Evolutionary conservation across 257 asterid species (phyloP).

Genomic region (Penstemon newberryi): DNA sequence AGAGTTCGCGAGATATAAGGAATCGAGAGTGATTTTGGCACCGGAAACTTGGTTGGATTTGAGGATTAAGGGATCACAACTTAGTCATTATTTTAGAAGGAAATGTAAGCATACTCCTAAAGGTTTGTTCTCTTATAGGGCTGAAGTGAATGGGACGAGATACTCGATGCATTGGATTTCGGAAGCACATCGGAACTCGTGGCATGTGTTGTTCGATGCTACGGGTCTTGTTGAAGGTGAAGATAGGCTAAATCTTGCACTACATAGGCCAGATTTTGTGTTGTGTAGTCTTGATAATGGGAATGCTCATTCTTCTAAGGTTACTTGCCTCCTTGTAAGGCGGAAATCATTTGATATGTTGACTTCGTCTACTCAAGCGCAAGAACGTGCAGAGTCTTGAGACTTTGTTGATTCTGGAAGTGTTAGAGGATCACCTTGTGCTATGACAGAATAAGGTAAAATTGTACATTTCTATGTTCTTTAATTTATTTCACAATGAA

Average conservation of each 20-base stretch:
- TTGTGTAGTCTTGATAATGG: slow-evolving; percentile 59
- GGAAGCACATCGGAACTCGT: slow-evolving; percentile 75
- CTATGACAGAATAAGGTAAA: too few relatives aligned
- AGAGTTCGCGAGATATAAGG: slow-evolving; percentile 67
- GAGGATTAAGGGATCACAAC: slow-evolving; percentile 87
- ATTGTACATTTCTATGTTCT: too few relatives aligned
- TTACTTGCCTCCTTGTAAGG: slow-evolving; percentile 78
- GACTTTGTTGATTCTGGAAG: too few relatives aligned
- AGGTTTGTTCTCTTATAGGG: slow-evolving; percentile 73
- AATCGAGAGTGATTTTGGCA: slow-evolving; percentile 65
- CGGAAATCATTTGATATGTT: slow-evolving; percentile 62
- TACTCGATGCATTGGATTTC: slow-evolving; percentile 90
- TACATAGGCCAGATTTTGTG: slow-evolving; percentile 76
- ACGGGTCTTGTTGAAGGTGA: slow-evolving; percentile 57
- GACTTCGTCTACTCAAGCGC: slow-evolving; percentile 34
- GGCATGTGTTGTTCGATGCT: slow-evolving; percentile 81
- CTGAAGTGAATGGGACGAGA: slow-evolving; percentile 50
- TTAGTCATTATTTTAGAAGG: slow-evolving; percentile 78
- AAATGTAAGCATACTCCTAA: slow-evolving; percentile 72
- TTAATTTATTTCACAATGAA: too few relatives aligned
- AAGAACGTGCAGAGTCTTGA: slow-evolving; percentile 7
- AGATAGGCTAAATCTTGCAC: slow-evolving; percentile 59
- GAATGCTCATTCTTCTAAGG: slow-evolving; percentile 57
- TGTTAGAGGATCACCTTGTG: too few relatives aligned
- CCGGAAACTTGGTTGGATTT: slow-evolving; percentile 79